phyloP scores from a whole-genome alignment of 164 flowering plant genomes.

The Aristolochia californica region DNA sequence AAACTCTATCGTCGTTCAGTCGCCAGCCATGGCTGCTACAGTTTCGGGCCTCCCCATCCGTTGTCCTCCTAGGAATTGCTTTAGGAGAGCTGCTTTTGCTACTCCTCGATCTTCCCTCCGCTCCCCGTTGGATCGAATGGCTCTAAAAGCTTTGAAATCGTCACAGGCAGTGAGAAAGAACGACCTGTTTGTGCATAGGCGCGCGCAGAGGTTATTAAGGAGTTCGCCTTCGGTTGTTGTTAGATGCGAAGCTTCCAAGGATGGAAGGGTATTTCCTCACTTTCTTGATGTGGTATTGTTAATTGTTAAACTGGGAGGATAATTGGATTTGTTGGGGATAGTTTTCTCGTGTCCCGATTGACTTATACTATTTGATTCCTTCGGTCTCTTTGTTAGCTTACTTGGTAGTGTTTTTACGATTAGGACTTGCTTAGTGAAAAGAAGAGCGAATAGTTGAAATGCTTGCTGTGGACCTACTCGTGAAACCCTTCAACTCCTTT shows the following conservation, averaged over 20 bases:
- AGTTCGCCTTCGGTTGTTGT: conserved; percentile 31
- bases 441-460: too few relatives aligned
- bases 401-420: not conserved
- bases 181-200: conserved; percentile 10
- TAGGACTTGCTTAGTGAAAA: not conserved
- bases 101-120: conserved; percentile 21
- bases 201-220: conserved; percentile 14
- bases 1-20: too few relatives aligned
- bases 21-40: not conserved
- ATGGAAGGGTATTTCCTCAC: conserved; percentile 45
- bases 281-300: not conserved
- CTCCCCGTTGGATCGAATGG: conserved; percentile 14
- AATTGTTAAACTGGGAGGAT: not conserved
- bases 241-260: conserved; percentile 44
- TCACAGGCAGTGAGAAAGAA: conserved; percentile 15
- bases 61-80: not conserved
- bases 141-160: conserved; percentile 16
- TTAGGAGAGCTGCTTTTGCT: not conserved
- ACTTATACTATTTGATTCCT: not conserved
- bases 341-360: not conserved
- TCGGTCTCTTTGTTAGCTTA: not conserved
- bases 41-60: conserved; percentile 1
- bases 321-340: not conserved
- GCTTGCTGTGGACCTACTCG: too few relatives aligned
- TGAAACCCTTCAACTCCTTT: too few relatives aligned